A percentile compares a stretch with the other conserved stretches of the same genome.
phyloP scores from a whole-genome alignment of 2,329 filamentous ascomycete species.

The Rhinocladiella similis region DNA sequence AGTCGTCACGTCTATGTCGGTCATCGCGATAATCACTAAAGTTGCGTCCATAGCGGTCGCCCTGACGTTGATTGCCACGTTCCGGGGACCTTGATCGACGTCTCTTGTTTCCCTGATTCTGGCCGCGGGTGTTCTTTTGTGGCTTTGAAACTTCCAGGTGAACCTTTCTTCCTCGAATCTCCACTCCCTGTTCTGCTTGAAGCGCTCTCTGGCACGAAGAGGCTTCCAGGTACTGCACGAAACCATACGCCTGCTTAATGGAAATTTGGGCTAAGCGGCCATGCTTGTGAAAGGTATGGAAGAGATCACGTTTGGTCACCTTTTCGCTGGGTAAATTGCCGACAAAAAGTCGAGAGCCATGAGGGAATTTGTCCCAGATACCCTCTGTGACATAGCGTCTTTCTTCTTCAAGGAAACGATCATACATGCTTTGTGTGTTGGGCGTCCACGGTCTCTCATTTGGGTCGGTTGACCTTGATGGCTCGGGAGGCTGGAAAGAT shows the following conservation, averaged over 20 bases:
- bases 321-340: slow-evolving; percentile 87
- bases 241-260: slow-evolving; percentile 94
- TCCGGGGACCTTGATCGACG: slow-evolving; percentile 45
- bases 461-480: slow-evolving; percentile 19
- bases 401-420: slow-evolving; percentile 52
- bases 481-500: slow-evolving; percentile 10
- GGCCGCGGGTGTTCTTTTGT: slow-evolving; percentile 70
- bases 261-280: slow-evolving; percentile 91
- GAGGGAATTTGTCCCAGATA: slow-evolving; percentile 52
- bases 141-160: slow-evolving; percentile 92
- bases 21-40: slow-evolving; percentile 54
- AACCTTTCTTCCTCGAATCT: slow-evolving; percentile 87
- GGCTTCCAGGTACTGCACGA: slow-evolving; percentile 85
- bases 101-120: slow-evolving; percentile 51
- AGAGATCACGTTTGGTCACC: slow-evolving; percentile 90
- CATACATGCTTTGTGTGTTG: slow-evolving; percentile 50
- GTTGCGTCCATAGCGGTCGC: slow-evolving; percentile 35
- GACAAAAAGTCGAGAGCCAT: slow-evolving; percentile 51
- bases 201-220: slow-evolving; percentile 74
- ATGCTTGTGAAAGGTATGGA: slow-evolving; percentile 82
- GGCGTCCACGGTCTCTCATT: slow-evolving; percentile 50
- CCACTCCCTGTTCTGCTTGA: slow-evolving; percentile 73
- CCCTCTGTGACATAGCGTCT: slow-evolving; percentile 53
- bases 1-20: slow-evolving; percentile 61
- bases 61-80: slow-evolving; percentile 24